Evolutionary conservation across 441 rosid species (phyloP), one percentile per base, ranked within the genome.

Genomic region (Erysimum cheiri): DNA sequence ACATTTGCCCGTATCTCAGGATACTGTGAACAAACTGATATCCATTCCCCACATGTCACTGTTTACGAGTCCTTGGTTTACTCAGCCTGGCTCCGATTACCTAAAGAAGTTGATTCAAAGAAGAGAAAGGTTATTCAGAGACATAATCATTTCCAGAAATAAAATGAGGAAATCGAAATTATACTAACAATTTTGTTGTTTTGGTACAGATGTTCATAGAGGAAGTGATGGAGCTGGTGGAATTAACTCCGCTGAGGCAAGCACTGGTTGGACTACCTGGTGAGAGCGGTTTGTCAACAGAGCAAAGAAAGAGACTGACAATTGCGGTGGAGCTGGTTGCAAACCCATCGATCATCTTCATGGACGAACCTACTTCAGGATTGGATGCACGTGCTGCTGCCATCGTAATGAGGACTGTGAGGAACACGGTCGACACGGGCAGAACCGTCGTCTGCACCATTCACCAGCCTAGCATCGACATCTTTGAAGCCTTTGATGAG

Each of bases 291-390:
- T 80, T 91, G 22, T 88, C 93, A 41, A 88, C 88, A 0, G 97
- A 90, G 76, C 94, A 87, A 62, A 82, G 97, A 48, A 90, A 90
- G 78, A 81, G 97, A 82, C 73, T 90, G 14, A 90, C 96, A 0
- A 85, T 88, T 9, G 96, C 96, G 0, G 92, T 88, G 48, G 94
- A 90, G 84, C 83, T 90, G 0, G 93, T 87, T 50, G 93, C 93
- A 35, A 87, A 88, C 74, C 97, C 97, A 0, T 87, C 96, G 0
- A 87, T 88, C 71, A 88, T 90, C 67, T 90, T 88, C 80, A 85
- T 90, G 96, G 96, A 90, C 41, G 93, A 90, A 71, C 93, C 96
- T 35, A 90, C 96, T 13, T 86, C 96, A 5, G 96, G 96, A 46
- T 77, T 90, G 8, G 93, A 90, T 77, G 96, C 91, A 28, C 76